phyloP scores from a whole-genome alignment of 2,329 filamentous ascomycete species.

The Aspergillus udagawae region DNA sequence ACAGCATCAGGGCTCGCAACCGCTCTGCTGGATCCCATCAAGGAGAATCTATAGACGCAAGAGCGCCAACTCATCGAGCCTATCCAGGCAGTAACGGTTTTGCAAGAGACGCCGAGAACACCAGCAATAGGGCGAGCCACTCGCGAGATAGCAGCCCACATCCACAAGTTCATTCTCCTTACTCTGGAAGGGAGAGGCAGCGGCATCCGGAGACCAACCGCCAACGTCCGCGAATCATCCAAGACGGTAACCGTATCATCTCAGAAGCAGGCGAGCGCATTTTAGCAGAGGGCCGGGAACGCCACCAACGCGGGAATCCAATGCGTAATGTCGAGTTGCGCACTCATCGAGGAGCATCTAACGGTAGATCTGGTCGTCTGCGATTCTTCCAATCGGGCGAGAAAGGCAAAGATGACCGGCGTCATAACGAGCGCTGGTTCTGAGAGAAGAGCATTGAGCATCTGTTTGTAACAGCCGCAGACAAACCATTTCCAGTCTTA shows the following conservation, averaged over 20 bases:
- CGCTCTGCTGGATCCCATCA: not conserved
- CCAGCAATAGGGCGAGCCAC: not conserved
- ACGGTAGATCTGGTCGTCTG: slow-evolving; percentile 4
- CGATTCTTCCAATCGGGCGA: slow-evolving; percentile 3
- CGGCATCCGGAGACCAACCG: not conserved
- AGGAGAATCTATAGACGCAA: not conserved
- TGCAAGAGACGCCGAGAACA: not conserved
- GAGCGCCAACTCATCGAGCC: not conserved
- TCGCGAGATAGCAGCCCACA: slow-evolving; percentile 1
- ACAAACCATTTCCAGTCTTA: not conserved
- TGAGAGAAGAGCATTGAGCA: not conserved
- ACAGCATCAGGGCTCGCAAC: slow-evolving; percentile 1
- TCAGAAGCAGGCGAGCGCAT: slow-evolving; percentile 17
- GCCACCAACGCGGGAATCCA: slow-evolving; percentile 8
- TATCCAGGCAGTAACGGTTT: not conserved
- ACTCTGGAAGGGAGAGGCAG: not conserved
- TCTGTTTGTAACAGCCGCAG: not conserved
- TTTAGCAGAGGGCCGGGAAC: slow-evolving; percentile 11
- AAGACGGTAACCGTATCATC: slow-evolving; percentile 21
- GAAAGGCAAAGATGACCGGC: not conserved
- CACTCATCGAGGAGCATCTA: slow-evolving; percentile 2
- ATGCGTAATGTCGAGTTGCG: slow-evolving; percentile 4
- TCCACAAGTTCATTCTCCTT: not conserved
- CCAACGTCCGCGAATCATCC: slow-evolving; percentile 20
- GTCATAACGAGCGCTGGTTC: not conserved